phyloP scores from a whole-genome alignment of 2,329 filamentous ascomycete genomes.

The Pyricularia pennisetigena region DNA sequence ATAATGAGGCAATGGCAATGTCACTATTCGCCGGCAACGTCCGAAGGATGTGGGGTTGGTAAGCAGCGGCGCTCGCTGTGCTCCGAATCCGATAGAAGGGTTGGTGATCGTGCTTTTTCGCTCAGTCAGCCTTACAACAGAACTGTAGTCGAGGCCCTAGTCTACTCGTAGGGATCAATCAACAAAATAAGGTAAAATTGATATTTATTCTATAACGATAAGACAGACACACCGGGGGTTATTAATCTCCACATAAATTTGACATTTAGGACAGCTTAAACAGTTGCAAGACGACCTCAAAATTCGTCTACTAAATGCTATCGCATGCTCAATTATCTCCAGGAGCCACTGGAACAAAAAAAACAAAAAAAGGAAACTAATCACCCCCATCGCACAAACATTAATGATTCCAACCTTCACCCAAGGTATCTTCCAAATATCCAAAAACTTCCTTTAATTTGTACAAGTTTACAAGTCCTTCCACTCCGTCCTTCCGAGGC shows the following conservation, averaged over 20 bases:
- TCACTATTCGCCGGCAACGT: not conserved
- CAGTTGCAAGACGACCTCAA: not conserved
- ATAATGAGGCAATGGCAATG: not conserved
- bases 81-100: not conserved
- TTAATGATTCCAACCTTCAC: not conserved
- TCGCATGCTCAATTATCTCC: too few species aligned
- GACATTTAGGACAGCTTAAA: not conserved
- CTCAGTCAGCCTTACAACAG: not conserved
- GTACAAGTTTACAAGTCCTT: constrained; percentile 14
- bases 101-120: not conserved
- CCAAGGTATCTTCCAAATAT: not conserved
- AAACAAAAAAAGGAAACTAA: not conserved
- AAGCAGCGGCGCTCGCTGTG: not conserved
- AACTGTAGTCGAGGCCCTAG: not conserved
- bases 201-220: not conserved
- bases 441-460: not conserved
- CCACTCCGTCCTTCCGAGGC: constrained; percentile 52
- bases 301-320: too few species aligned
- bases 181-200: not conserved
- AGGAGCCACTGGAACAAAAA: too few species aligned
- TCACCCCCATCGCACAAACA: not conserved
- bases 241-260: not conserved
- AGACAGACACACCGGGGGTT: not conserved
- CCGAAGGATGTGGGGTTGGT: not conserved
- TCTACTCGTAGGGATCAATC: too few species aligned